Conservation (phyloP, 2,329 filamentous ascomycete species). For the Beauveria scarabaeidicola region DNA sequence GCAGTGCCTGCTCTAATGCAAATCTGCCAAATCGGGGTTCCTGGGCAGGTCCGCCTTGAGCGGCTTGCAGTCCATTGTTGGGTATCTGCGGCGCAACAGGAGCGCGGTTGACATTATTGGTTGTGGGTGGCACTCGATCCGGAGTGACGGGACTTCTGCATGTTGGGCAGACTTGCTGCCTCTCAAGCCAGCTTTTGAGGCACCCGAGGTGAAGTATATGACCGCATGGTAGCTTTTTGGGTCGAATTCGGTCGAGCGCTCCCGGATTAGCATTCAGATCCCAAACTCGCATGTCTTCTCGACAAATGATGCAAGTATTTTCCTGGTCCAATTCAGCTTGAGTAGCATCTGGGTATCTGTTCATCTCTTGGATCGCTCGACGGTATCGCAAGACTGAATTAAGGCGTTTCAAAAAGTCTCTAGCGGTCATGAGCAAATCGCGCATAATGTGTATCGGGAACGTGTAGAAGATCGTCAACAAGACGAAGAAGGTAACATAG, state of each 20-base stretch:
- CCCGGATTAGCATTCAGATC: slow-evolving; percentile 46
- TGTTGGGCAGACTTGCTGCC: slow-evolving; percentile 94
- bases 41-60: not conserved
- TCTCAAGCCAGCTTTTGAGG: slow-evolving; percentile 91
- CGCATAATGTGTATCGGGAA: slow-evolving; percentile 94
- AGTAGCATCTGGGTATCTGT: slow-evolving; percentile 85
- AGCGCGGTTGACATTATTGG: slow-evolving; percentile 18
- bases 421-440: slow-evolving; percentile 87
- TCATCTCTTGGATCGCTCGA: slow-evolving; percentile 90
- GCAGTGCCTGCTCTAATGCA: not conserved
- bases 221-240: slow-evolving; percentile 93
- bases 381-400: slow-evolving; percentile 82
- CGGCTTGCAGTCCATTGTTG: not conserved
- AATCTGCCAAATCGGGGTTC: slow-evolving; percentile 3
- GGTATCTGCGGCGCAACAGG: slow-evolving; percentile 17
- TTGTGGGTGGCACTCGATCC: slow-evolving; percentile 20
- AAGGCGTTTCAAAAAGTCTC: slow-evolving; percentile 86
- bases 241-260: slow-evolving; percentile 74
- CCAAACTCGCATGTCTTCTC: slow-evolving; percentile 91
- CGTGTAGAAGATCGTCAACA: slow-evolving; percentile 89
- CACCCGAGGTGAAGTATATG: slow-evolving; percentile 93
- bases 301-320: slow-evolving; percentile 94
- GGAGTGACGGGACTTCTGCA: slow-evolving; percentile 68
- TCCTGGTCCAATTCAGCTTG: slow-evolving; percentile 75
- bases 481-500: slow-evolving; percentile 86